These are phyloP conservation scores for Fusarium lateritium DNA, from an alignment of 2,329 filamentous ascomycete genomes.

Conservation along the genomic window DNA sequence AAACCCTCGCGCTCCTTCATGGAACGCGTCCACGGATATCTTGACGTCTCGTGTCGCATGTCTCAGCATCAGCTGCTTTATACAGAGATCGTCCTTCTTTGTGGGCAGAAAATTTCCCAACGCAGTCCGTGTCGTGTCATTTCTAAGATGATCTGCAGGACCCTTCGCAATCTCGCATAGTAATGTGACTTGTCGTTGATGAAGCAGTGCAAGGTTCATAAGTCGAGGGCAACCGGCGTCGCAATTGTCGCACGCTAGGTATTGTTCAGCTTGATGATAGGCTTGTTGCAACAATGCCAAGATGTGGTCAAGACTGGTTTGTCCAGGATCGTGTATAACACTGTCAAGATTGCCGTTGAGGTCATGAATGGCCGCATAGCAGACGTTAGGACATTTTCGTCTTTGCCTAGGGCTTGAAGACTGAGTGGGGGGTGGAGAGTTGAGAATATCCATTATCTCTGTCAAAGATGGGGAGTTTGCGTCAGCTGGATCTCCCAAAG, in stretches of 20 bases:
- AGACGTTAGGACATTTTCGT: neutral
- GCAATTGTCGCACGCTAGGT: conserved; percentile 10
- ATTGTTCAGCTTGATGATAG: conserved; percentile 1
- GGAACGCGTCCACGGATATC: neutral
- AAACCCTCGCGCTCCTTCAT: conserved; percentile 2
- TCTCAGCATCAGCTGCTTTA: conserved; percentile 16
- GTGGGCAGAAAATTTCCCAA: neutral
- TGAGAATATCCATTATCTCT: conserved; percentile 6
- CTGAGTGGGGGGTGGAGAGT: neutral
- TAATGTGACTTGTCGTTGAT: conserved; percentile 12
- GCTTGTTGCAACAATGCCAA: neutral
- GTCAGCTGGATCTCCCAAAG: neutral
- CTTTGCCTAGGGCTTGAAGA: conserved; percentile 3
- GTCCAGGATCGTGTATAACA: neutral
- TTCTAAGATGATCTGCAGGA: neutral
- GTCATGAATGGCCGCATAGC: conserved; percentile 17
- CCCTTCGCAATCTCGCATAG: conserved; percentile 11
- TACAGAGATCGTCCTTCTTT: conserved; percentile 1
- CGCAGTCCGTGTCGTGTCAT: fast-evolving
- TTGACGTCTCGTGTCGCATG: conserved; percentile 3
- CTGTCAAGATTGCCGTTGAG: neutral
- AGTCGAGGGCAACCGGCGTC: conserved; percentile 16
- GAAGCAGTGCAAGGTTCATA: conserved; percentile 23
- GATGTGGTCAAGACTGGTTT: conserved; percentile 5
- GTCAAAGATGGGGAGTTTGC: conserved; percentile 13